These are phyloP conservation scores for Edaphochlamys debaryana DNA, from an alignment of 139 green algal species.

Conservation along the genomic window DNA sequence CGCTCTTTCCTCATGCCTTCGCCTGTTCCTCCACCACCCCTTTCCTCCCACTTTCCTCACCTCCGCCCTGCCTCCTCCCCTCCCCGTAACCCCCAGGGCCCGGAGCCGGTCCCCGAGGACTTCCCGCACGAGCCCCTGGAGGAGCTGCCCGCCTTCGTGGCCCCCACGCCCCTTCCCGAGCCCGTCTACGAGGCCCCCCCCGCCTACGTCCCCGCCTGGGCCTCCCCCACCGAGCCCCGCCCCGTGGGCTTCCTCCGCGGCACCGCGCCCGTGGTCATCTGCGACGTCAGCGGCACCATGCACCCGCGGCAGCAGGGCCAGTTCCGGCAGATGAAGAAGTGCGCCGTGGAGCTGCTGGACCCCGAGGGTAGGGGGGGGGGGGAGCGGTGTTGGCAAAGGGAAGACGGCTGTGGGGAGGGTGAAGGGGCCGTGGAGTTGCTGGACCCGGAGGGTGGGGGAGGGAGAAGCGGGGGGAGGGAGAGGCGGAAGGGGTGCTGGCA, in stretches of 20 bases:
- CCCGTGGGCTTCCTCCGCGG: conserved; percentile 75
- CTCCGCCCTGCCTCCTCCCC: not conserved
- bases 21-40: not conserved
- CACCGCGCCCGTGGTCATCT: conserved; percentile 63
- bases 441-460: too few relatives aligned
- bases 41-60: not conserved
- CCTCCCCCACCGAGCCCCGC: conserved; percentile 60
- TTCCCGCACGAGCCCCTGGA: conserved; percentile 49
- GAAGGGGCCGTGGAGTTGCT: too few relatives aligned
- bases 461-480: too few relatives aligned
- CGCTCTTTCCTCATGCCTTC: not conserved
- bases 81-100: conserved; percentile 1
- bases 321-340: conserved; percentile 33
- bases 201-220: conserved; percentile 15
- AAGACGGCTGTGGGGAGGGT: too few relatives aligned
- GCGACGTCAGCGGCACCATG: conserved; percentile 72
- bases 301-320: conserved; percentile 51
- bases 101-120: conserved; percentile 48
- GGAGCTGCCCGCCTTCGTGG: conserved; percentile 41
- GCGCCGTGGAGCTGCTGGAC: conserved; percentile 41
- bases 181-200: not conserved
- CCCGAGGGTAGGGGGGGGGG: not conserved
- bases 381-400: not conserved
- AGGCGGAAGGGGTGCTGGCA: too few relatives aligned
- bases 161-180: conserved; percentile 16